Percentiles rank a stretch among this genome's conserved stretches.
Conservation (phyloP, 345 rosid genomes). For the Excoecaria cochinchinensis region DNA sequence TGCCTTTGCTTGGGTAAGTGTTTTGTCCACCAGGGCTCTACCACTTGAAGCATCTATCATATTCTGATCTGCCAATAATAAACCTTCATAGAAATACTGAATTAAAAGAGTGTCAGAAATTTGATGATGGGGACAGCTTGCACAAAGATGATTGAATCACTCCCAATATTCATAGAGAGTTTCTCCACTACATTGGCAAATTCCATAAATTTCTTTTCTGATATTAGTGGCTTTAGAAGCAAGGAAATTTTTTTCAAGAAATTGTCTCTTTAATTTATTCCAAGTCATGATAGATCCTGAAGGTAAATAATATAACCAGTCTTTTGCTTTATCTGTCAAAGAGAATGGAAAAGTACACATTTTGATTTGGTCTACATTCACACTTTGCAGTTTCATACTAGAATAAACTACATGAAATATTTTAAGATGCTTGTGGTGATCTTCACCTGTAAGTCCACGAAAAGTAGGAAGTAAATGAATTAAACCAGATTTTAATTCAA, state of each 20-base stretch:
- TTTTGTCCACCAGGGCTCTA: neutral
- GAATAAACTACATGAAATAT: neutral
- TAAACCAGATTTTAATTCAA: no score
- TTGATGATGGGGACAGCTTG: neutral
- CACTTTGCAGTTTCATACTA: neutral
- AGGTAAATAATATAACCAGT: neutral
- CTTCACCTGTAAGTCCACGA: neutral
- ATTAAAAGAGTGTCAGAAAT: neutral
- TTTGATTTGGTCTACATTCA: neutral
- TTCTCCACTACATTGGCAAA: neutral
- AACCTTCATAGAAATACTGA: neutral
- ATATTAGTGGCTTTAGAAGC: neutral
- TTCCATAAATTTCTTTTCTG: neutral
- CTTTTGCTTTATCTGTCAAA: neutral
- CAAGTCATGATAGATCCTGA: neutral
- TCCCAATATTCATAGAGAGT: neutral
- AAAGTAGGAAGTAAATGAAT: neutral
- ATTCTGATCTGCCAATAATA: neutral
- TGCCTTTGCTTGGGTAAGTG: neutral
- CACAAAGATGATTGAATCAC: neutral
- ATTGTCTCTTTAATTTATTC: neutral
- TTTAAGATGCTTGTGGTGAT: neutral
- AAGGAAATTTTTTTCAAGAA: neutral
- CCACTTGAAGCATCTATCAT: neutral
- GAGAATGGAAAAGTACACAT: neutral